Conservation (phyloP, 441 rosid species). For the Corymbia citriodora region DNA sequence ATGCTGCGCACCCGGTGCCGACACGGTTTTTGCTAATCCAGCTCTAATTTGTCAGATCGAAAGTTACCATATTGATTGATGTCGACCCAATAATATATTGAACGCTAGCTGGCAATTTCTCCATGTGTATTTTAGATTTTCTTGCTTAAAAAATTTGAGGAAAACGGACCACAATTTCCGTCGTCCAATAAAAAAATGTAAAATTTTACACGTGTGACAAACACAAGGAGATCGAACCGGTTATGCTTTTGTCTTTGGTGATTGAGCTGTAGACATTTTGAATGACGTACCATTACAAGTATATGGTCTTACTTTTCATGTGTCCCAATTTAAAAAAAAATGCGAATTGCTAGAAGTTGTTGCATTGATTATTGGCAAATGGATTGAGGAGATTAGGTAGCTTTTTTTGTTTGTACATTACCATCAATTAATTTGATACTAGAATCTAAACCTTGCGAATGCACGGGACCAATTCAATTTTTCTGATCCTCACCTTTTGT, state of each 20-base stretch:
- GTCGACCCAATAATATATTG: not conserved
- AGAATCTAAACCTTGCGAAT: not conserved
- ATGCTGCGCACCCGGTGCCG: fast-evolving
- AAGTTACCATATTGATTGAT: not conserved
- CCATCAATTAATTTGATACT: fast-evolving
- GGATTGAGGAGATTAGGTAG: fast-evolving
- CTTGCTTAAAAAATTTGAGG: not conserved
- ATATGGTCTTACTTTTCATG: not conserved
- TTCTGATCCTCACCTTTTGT: not conserved
- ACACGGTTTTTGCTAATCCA: not conserved
- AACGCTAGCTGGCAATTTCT: not conserved
- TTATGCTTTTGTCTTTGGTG: not conserved
- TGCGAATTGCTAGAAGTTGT: not conserved
- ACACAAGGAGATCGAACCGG: not conserved
- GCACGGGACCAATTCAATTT: not conserved
- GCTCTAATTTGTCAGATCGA: not conserved
- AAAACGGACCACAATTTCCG: not conserved
- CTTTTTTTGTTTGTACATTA: fast-evolving
- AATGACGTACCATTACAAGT: not conserved
- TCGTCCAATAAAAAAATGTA: not conserved
- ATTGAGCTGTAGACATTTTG: not conserved
- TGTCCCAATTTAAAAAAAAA: not conserved
- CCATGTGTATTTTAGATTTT: not conserved
- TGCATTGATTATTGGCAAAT: not conserved
- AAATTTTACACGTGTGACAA: not conserved